Conservation (phyloP, 1,284 basidiomycete genomes). For the Boletus albobrunnescens region DNA sequence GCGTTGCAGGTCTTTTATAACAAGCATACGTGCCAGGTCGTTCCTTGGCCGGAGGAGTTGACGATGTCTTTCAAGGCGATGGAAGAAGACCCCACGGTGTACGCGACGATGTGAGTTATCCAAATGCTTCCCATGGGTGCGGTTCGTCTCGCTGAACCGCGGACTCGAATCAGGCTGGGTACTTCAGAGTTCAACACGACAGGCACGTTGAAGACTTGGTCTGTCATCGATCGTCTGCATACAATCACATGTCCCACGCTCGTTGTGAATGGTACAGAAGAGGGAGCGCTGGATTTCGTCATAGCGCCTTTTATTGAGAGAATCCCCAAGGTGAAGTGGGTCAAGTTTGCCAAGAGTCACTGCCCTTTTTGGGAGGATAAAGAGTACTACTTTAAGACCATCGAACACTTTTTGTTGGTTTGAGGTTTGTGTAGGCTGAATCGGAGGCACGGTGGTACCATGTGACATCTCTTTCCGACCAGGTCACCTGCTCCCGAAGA, state of each 20-base stretch:
- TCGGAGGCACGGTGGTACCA: too few species aligned
- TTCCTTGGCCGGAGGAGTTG: slow-evolving; percentile 24
- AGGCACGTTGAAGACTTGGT: slow-evolving; percentile 34
- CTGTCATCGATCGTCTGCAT: slow-evolving; percentile 29
- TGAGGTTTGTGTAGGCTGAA: slow-evolving; percentile 1
- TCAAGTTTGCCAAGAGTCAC: slow-evolving; percentile 32
- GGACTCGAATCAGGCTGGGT: slow-evolving; percentile 31
- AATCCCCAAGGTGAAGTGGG: slow-evolving; percentile 33
- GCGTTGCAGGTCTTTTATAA: slow-evolving; percentile 19
- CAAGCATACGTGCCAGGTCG: slow-evolving; percentile 21
- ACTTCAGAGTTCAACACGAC: slow-evolving; percentile 29
- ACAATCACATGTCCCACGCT: slow-evolving; percentile 33
- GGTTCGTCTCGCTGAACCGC: not conserved
- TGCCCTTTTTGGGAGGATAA: slow-evolving; percentile 31
- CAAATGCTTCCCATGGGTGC: not conserved
- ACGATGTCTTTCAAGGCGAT: slow-evolving; percentile 20
- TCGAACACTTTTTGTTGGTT: slow-evolving; percentile 15
- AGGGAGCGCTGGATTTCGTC: slow-evolving; percentile 28
- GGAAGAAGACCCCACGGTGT: slow-evolving; percentile 27
- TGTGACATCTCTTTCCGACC: too few species aligned
- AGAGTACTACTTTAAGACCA: slow-evolving; percentile 22
- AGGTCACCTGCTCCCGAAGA: not conserved
- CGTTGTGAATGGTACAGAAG: slow-evolving; percentile 32
- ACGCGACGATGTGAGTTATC: slow-evolving; percentile 20
- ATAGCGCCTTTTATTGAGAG: slow-evolving; percentile 31